These are phyloP conservation scores for Malus sylvestris DNA, from an alignment of 306 rosid genomes.

Conservation along the genomic window DNA sequence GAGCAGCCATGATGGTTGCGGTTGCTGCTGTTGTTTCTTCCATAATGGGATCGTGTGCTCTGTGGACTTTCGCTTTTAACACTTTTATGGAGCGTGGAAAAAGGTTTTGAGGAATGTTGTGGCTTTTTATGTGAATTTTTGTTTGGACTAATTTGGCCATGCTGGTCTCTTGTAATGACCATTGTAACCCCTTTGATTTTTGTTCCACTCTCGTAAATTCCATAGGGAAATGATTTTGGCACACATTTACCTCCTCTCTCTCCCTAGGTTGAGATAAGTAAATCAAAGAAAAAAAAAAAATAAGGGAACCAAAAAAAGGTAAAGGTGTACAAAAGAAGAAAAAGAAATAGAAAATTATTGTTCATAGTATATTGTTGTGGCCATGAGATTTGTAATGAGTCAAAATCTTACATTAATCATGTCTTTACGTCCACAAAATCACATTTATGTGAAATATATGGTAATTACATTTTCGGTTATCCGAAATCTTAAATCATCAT, in stretches of 20 bases:
- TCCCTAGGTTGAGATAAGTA: no score
- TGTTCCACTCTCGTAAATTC: background rate
- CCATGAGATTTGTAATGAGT: background rate
- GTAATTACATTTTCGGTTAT: background rate
- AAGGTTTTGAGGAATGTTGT: conserved; percentile 5
- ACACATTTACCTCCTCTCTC: background rate
- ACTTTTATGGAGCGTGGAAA: background rate
- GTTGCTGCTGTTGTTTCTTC: conserved; percentile 32
- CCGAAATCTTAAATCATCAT: background rate
- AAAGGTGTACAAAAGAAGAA: background rate
- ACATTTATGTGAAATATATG: background rate
- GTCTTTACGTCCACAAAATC: background rate
- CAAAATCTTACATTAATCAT: background rate
- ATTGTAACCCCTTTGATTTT: background rate
- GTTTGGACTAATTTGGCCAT: background rate
- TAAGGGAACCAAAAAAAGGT: no score
- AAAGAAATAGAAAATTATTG: no score
- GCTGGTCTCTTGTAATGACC: background rate
- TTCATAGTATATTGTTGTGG: background rate
- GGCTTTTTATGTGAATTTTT: conserved; percentile 23
- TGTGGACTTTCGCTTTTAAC: background rate
- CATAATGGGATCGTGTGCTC: conserved; percentile 63
- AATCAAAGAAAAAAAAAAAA: no score
- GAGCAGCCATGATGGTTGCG: conserved; percentile 49
- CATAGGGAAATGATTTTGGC: background rate